A percentile compares a stretch with the other conserved stretches of the same genome.
These are phyloP conservation scores for Colletotrichum truncatum DNA, from an alignment of 2,329 filamentous ascomycete genomes.

Conservation along the genomic window DNA sequence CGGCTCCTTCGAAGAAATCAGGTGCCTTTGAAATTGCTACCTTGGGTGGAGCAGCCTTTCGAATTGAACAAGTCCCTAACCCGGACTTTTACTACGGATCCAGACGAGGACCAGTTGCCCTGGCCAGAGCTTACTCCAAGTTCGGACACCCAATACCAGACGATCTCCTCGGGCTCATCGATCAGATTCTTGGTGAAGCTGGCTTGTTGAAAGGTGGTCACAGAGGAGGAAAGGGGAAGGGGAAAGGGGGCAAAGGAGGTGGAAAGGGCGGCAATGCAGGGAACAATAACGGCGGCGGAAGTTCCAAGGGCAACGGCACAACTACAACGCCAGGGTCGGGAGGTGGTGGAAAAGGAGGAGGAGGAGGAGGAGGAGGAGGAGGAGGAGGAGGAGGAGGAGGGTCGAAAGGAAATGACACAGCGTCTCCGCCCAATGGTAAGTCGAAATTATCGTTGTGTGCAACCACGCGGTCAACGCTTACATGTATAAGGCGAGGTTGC, in stretches of 20 bases:
- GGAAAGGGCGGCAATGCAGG: background rate
- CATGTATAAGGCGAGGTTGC: conserved; percentile 44
- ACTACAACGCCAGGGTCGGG: background rate
- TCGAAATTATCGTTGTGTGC: background rate
- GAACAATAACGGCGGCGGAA: background rate
- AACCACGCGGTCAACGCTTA: conserved; percentile 33
- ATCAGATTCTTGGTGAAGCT: conserved; percentile 43
- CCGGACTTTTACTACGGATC: conserved; percentile 41
- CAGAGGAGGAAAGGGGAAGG: conserved; percentile 7
- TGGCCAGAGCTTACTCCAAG: conserved; percentile 50
- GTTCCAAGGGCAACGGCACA: conserved; percentile 18
- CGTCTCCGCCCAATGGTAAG: conserved; percentile 4
- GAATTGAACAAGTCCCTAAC: conserved; percentile 49
- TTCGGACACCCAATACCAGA: conserved; percentile 45
- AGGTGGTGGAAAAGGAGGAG: background rate
- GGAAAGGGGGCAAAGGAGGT: background rate
- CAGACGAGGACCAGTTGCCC: conserved; percentile 47
- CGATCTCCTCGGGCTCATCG: conserved; percentile 43
- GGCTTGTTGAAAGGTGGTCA: conserved; percentile 34
- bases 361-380: too few relatives aligned
- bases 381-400: too few relatives aligned
- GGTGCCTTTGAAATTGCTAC: conserved; percentile 42
- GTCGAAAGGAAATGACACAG: conserved; percentile 9
- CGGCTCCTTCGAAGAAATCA: conserved; percentile 37
- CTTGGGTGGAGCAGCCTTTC: conserved; percentile 49